Percentiles rank a stretch among this genome's conserved stretches.
Conservation (phyloP, 225 moss, liverwort and hornwort genomes). For the Neckera pumila region DNA sequence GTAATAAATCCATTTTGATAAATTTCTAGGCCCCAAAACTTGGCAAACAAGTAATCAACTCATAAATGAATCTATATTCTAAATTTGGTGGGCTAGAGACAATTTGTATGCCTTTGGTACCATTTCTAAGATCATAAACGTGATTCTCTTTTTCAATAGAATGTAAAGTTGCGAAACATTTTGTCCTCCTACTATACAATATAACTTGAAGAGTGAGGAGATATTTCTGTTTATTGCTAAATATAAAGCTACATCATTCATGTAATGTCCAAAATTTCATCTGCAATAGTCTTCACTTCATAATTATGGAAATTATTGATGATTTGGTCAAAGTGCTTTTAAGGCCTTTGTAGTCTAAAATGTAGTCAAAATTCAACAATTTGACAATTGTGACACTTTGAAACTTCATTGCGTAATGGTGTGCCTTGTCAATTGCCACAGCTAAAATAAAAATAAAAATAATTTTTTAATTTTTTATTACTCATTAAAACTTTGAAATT, state of each 20-base stretch:
- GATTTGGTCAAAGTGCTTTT: not conserved
- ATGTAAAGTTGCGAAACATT: not conserved
- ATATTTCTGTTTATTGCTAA: not conserved
- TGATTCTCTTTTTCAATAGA: not conserved
- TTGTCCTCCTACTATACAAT: not conserved
- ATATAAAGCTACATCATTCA: not conserved
- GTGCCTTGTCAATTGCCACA: too few relatives aligned
- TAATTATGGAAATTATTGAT: not conserved
- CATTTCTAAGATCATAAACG: not conserved
- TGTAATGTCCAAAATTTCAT: not conserved
- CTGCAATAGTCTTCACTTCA: not conserved
- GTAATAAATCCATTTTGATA: not conserved
- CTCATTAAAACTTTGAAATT: too few relatives aligned
- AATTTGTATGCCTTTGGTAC: not conserved
- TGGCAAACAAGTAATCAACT: not conserved
- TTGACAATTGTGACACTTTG: not conserved
- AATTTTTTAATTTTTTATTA: too few relatives aligned
- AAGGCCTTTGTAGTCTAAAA: not conserved
- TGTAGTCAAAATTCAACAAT: not conserved
- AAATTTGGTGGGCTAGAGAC: not conserved
- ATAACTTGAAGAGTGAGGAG: rapidly evolving
- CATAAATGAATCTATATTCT: not conserved
- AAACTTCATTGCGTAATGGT: not conserved
- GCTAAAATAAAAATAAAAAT: too few relatives aligned
- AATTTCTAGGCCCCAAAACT: not conserved